Conservation (phyloP, 352 stramenopile species). For the Peronospora tabacina region DNA sequence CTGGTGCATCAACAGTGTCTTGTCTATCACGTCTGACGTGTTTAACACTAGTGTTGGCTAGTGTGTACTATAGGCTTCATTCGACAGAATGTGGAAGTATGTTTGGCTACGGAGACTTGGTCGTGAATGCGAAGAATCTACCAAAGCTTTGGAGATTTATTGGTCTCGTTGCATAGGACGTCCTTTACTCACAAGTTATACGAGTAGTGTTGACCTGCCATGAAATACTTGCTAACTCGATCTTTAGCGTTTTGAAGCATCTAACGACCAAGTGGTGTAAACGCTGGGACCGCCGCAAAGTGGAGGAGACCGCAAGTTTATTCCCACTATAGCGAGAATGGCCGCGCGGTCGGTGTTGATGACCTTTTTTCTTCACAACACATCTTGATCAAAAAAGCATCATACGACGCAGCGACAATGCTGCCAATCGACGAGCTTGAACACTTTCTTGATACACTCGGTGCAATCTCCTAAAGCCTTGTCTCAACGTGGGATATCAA, state of each 20-base stretch:
- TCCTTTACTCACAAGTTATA: slow-evolving; percentile 67
- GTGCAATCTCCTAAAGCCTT: slow-evolving; percentile 53
- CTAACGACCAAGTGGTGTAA: slow-evolving; percentile 48
- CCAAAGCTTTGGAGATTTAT: slow-evolving; percentile 46
- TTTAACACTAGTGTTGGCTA: background rate
- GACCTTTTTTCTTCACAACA: slow-evolving; percentile 86
- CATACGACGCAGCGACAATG: slow-evolving; percentile 72
- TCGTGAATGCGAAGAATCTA: slow-evolving; percentile 80
- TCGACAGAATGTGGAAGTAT: slow-evolving; percentile 83
- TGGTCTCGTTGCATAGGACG: slow-evolving; percentile 77
- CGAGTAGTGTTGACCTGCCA: background rate
- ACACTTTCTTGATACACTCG: slow-evolving; percentile 60
- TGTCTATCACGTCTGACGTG: background rate
- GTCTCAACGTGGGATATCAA: slow-evolving; percentile 7
- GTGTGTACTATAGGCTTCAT: slow-evolving; percentile 37
- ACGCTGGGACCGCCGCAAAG: slow-evolving; percentile 36
- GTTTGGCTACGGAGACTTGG: slow-evolving; percentile 84
- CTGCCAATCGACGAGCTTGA: slow-evolving; percentile 60
- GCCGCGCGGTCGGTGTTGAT: slow-evolving; percentile 80
- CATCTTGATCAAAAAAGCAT: slow-evolving; percentile 53
- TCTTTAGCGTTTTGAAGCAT: slow-evolving; percentile 31
- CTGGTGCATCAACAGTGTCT: too few species aligned
- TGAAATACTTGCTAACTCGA: background rate
- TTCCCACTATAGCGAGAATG: slow-evolving; percentile 79
- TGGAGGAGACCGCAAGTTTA: slow-evolving; percentile 69